Evolutionary conservation across 805 yeast genomes (phyloP).

Genomic region (Metschnikowia rubicola): DNA sequence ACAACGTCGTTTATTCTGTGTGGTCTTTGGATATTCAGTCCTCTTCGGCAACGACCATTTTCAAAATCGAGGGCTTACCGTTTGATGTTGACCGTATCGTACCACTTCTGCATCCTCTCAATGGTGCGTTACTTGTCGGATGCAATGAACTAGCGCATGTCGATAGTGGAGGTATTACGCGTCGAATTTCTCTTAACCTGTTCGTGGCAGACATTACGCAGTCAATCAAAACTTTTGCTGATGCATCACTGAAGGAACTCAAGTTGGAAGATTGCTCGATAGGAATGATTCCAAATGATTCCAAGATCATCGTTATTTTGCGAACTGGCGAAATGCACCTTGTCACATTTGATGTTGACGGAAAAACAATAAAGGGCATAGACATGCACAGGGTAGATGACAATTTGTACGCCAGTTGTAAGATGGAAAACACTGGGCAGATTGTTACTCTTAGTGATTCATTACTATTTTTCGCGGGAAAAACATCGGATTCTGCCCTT

Average conservation of each 20-base stretch:
- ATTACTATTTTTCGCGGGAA: conserved; percentile 56
- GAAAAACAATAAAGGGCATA: conserved; percentile 38
- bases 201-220: conserved; percentile 41
- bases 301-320: conserved; percentile 30
- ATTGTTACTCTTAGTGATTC: conserved; percentile 41
- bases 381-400: conserved; percentile 30
- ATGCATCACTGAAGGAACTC: conserved; percentile 50
- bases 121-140: conserved; percentile 70
- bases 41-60: conserved; percentile 61
- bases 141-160: conserved; percentile 74
- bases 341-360: conserved; percentile 39
- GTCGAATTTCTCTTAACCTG: conserved; percentile 61
- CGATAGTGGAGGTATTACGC: conserved; percentile 69
- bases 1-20: conserved; percentile 58
- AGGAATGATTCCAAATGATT: conserved; percentile 34
- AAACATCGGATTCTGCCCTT: conserved; percentile 56
- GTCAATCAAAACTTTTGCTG: conserved; percentile 36
- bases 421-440: conserved; percentile 37
- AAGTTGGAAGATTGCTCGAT: conserved; percentile 51
- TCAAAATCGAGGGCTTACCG: conserved; percentile 63
- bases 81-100: conserved; percentile 65
- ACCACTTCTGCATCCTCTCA: conserved; percentile 62
- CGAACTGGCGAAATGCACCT: conserved; percentile 33
- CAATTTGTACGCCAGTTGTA: conserved; percentile 27
- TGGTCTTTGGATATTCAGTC: conserved; percentile 63